phyloP scores from a whole-genome alignment of 169 alveolate genomes.

The Cryptosporidium xiaoi region DNA sequence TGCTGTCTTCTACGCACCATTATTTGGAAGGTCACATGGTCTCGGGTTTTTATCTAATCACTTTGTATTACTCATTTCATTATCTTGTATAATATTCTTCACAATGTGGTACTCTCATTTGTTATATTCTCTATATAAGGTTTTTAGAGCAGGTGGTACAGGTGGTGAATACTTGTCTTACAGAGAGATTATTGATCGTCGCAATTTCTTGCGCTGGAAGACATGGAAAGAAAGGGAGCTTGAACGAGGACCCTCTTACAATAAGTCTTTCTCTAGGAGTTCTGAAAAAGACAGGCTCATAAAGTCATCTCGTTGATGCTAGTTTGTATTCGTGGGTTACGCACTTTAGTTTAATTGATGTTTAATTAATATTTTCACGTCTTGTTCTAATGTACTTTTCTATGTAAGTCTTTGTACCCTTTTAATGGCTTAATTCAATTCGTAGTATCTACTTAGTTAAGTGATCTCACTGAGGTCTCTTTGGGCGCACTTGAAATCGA shows the following conservation, averaged over 20 bases:
- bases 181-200: slow-evolving; percentile 67
- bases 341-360: no score
- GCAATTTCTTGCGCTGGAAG: slow-evolving; percentile 70
- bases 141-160: slow-evolving; percentile 61
- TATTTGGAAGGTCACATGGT: neutral
- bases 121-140: slow-evolving; percentile 56
- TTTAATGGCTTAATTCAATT: no score
- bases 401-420: no score
- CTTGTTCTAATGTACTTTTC: no score
- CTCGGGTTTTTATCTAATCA: neutral
- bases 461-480: no score
- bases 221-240: slow-evolving; percentile 74
- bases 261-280: slow-evolving; percentile 52
- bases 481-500: no score
- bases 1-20: slow-evolving; percentile 49
- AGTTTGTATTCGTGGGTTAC: neutral
- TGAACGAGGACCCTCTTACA: slow-evolving; percentile 62
- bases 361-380: no score
- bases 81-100: slow-evolving; percentile 14
- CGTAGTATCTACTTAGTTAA: no score
- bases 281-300: slow-evolving; percentile 65
- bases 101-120: slow-evolving; percentile 57
- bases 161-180: slow-evolving; percentile 71
- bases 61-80: slow-evolving; percentile 20
- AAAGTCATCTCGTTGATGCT: slow-evolving; percentile 9